These are phyloP conservation scores for Potentilla sterilis DNA, from an alignment of 306 rosid species.

Conservation along the genomic window DNA sequence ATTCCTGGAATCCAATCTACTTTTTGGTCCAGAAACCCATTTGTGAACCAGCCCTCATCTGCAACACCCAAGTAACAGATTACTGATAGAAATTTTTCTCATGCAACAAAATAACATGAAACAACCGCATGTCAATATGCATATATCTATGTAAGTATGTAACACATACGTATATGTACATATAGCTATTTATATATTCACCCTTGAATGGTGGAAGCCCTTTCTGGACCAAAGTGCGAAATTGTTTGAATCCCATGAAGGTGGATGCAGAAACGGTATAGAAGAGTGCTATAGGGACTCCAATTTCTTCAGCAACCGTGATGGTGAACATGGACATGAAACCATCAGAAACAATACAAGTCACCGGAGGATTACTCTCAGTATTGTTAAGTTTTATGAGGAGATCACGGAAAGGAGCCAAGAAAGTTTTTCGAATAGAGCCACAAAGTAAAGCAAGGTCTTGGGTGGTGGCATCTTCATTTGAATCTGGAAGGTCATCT, in stretches of 20 bases:
- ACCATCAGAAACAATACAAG: conserved; percentile 13
- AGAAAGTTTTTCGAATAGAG: not conserved
- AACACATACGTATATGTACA: not conserved
- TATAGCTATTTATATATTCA: not conserved
- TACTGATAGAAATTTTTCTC: not conserved
- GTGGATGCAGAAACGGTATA: not conserved
- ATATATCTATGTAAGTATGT: not conserved
- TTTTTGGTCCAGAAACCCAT: not conserved
- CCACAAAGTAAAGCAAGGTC: not conserved
- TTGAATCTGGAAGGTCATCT: not conserved
- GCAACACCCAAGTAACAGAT: not conserved
- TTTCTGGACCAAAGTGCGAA: conserved; percentile 5
- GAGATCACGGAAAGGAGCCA: not conserved
- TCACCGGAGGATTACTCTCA: not conserved
- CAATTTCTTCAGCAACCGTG: conserved; percentile 10
- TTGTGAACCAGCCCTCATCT: conserved; percentile 1
- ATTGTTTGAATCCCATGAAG: conserved; percentile 5
- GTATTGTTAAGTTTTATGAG: not conserved
- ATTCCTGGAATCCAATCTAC: conserved; percentile 12
- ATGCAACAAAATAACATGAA: not conserved
- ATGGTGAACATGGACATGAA: conserved; percentile 3
- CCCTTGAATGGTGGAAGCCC: conserved; percentile 15
- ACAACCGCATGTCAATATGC: not conserved
- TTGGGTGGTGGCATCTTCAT: not conserved
- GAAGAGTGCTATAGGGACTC: not conserved